Evolutionary conservation across 169 alveolate species (phyloP), one percentile per base, ranked within the genome.

Genomic region (Plasmodium yoelii): DNA sequence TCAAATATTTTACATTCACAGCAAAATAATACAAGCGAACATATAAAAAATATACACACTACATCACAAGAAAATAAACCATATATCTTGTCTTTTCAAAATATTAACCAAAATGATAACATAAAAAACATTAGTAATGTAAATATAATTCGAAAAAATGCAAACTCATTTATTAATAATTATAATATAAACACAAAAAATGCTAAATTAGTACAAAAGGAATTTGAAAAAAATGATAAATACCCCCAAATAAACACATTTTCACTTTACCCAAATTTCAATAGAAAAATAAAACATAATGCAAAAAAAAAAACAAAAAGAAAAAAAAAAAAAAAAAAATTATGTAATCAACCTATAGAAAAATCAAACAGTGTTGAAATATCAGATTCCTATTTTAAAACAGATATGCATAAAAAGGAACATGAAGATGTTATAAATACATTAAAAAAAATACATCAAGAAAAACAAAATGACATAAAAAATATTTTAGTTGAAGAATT

Each of bases 401-500:
- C 7, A 34, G 42, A 34, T 7, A 34, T 3, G 7, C 42, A 34
- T 34, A 34, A 4, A 34, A 34, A 34, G 42, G 42, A 34, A 3
- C 42, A 34, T 4, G 42, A 34, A 3, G 42, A 34, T 0, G 6
- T 5, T 34, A 34, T 34, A 34, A 4, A 34, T 3, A 34, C 6
- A 34, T 34, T 34, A 34, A 34, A 34, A 34, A 34, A 34, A 34
- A 34, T 34, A 34, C 42, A 24, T 24, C 42, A 24, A 61, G 47
- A 10, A 2, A 46, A 46, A 57, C 26, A 18, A 26, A 64, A 28
- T n/a, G 51, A 18, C 49, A 55, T 57, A 56, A 73, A 73, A 15
- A 57, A 34, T 26, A 19, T 73, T 18, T 26, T 73, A 73, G 28
- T 73, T 56, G 5, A 22, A 47, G 67, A 73, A 57, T 73, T 73